Evolutionary conservation across 495 filamentous ascomycete genomes (phyloP), one percentile per base, ranked within the genome.

Genomic region (Xylaria acuta): DNA sequence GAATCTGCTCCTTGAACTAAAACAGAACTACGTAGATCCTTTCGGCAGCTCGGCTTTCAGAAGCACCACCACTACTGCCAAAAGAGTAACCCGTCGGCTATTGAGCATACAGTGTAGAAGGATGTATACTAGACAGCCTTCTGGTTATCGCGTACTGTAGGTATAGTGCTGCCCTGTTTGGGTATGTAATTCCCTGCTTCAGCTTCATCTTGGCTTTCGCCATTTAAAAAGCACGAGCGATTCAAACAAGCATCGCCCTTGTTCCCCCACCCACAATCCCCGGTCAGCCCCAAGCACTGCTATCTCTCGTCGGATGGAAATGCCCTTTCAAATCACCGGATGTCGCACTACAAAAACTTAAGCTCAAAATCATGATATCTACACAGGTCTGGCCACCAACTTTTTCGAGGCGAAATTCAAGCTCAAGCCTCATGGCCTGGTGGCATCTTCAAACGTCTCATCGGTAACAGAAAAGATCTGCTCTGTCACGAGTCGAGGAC

Each of bases 121-220:
- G 27, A 56, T 7, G 3, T 34, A 34, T 18, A 34, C 30, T 59
- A 34, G 56, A 36, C 18, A 8, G 27, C 32, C 30, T 20, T 18
- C 56, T n/a, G 1, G 32, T 36, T 36, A 59, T 36, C 56, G 56
- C 53, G 14, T 4, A 30, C 14, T 32, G 27, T 30, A 22, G 3
- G 5, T 6, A 16, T 27, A 53, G 49, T 53, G 18, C 7, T n/a
- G 5, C 16, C 6, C 22, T 34, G 30, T 20, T 47, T 51, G 40
- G 27, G 5, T 22, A 14, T n/a, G n/a, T n/a, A 41, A 27, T 36
- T 36, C 43, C 63, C 64, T 38, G 18, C 30, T 53, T 67, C 64
- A 67, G 64, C 64, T 67, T 66, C 45, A n/a, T 11, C 63, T 65
- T 51, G 63, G 63, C 63, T 49, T 45, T 49, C 45, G 43, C 54